A percentile compares a stretch with the other conserved stretches of the same genome.
These are phyloP conservation scores for Gentiana dahurica DNA, from an alignment of 257 asterid species.

Conservation along the genomic window DNA sequence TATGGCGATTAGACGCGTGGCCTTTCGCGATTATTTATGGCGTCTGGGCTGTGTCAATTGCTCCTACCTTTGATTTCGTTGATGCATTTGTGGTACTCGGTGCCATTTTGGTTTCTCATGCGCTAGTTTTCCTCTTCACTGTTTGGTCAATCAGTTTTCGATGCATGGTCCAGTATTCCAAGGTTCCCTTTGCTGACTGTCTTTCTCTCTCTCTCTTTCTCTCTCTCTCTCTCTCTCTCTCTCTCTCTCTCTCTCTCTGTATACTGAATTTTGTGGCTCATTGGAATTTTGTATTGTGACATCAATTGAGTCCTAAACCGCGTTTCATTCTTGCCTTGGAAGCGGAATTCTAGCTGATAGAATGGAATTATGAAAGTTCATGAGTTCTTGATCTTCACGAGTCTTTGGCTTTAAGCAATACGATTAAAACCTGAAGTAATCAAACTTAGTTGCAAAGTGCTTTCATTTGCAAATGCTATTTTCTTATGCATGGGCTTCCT, in stretches of 20 bases:
- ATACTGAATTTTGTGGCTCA: conserved; percentile 3
- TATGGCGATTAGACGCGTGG: conserved; percentile 88
- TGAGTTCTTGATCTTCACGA: not conserved
- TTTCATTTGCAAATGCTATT: not conserved
- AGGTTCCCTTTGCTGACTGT: conserved; percentile 29
- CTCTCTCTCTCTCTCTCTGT: conserved; percentile 5
- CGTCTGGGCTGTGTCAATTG: conserved; percentile 59
- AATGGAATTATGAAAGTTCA: not conserved
- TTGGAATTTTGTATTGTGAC: not conserved
- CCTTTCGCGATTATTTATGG: conserved; percentile 68
- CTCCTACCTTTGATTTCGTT: conserved; percentile 68
- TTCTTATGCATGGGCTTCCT: not conserved
- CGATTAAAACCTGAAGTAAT: no score
- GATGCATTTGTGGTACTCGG: conserved; percentile 82
- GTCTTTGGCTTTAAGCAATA: no score
- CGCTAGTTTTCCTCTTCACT: conserved; percentile 76
- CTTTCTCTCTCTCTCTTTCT: no score
- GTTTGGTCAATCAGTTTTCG: conserved; percentile 90
- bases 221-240: no score
- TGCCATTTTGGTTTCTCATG: conserved; percentile 42
- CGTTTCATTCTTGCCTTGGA: no score
- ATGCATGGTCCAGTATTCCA: conserved; percentile 73
- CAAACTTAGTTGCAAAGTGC: not conserved
- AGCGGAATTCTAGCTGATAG: not conserved
- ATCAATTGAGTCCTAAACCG: no score